Conservation (phyloP, 768 basidiomycete species). For the Russula brevipes region DNA sequence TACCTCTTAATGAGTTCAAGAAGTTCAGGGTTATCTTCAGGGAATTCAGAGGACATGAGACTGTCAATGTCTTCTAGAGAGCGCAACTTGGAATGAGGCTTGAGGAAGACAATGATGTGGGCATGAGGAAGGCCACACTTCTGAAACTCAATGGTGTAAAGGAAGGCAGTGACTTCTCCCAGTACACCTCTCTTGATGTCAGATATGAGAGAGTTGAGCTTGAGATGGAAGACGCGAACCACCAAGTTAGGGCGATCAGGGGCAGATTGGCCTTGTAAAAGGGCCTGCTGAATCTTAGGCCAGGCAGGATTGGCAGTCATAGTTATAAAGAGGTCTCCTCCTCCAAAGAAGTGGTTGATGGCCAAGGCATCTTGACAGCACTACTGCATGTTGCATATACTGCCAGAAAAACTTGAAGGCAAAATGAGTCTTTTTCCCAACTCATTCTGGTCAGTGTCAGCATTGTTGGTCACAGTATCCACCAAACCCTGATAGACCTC, state of each 20-base stretch:
- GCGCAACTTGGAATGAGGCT: not conserved
- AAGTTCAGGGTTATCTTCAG: conserved; percentile 39
- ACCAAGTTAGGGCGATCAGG: not conserved
- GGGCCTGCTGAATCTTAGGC: not conserved
- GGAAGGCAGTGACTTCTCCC: not conserved
- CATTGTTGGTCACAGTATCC: not conserved
- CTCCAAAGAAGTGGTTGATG: not conserved
- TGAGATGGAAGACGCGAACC: not conserved
- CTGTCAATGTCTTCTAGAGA: not conserved
- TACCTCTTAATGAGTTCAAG: conserved; percentile 36
- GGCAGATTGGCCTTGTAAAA: not conserved
- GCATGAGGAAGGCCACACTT: not conserved
- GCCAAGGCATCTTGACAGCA: not conserved
- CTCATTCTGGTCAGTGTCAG: not conserved
- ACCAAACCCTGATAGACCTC: not conserved
- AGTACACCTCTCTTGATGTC: not conserved
- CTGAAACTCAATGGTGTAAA: conserved; percentile 2
- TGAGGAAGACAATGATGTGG: not conserved
- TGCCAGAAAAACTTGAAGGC: not conserved
- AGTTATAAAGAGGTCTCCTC: not conserved
- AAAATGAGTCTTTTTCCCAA: not conserved
- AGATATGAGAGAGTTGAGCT: not conserved
- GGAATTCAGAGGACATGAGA: conserved; percentile 28
- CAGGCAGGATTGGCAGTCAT: not conserved
- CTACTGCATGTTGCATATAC: not conserved